Base-by-base conservation (phyloP, 805 yeast genomes). In the Jamesozyma lodderae region DNA sequence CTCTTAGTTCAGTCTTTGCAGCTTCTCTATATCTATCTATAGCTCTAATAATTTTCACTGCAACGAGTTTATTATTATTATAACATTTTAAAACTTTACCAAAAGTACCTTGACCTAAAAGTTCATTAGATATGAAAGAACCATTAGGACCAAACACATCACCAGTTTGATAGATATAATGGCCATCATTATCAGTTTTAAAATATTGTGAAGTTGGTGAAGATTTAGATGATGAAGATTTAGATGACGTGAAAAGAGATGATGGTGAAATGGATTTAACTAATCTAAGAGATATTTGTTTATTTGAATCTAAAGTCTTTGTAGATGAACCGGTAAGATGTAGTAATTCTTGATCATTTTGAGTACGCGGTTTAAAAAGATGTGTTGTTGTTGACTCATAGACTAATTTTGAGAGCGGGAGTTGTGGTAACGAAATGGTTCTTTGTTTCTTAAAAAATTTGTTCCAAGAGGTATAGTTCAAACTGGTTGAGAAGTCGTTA, bases 11-110 rank as follows among this genome's bases (percentile, higher is more conserved):
- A 40, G 88, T 86, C 60, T 81, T 84, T 11, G 95, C 85, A 3
- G 98, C 98, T 54, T 88, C 96, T 39, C 97, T 71, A 60, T 92
- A 92, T 64, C 94, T 85, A 18, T 87, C 95, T 18, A 92, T 81
- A 16, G 95, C 85, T 41, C 94, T 70, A 36, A 92, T 92, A 44
- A 92, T 83, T 59, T 92, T 92, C 43, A 92, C 81, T 1, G 99
- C 99, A 32, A 86, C 92, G 41, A 69, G 68, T 37, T 70, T 67
- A 8, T 46, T 28, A 10, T 31, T 20, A 55, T 92, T 97, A 47
- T 69, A 70, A 62, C 96, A 90, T 63, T 90, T 92, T 30, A 88
- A 94, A 33, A 92, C 99, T 63, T 92, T 97, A 8, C 98, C 98
- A 68, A 92, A 92, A 1, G 98, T 88, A 2, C 99, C 99, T 44